Evolutionary conservation across 192 early-diverging fungal species (phyloP).

Genomic region (Podila minutissima): DNA sequence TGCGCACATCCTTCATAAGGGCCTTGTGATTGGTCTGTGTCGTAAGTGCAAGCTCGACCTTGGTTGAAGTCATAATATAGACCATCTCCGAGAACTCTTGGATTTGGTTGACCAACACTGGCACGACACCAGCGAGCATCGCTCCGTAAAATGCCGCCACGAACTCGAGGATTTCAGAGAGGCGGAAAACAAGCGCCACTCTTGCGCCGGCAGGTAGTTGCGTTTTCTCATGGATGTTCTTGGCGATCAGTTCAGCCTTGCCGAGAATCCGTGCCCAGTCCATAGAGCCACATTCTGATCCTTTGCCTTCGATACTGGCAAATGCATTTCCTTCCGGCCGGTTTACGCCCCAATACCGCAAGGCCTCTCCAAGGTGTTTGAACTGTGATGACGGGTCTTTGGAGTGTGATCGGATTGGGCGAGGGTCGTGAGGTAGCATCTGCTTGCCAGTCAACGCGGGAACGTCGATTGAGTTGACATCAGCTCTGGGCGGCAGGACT

Average conservation of each 20-base stretch:
- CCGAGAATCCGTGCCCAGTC: conserved; percentile 74
- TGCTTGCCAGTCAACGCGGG: conserved; percentile 55
- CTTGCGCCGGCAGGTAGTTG: conserved; percentile 66
- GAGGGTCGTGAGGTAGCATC: conserved; percentile 49
- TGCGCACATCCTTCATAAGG: conserved; percentile 72
- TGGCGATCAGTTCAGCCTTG: conserved; percentile 72
- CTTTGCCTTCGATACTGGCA: conserved; percentile 71
- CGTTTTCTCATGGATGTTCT: conserved; percentile 68
- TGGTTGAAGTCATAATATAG: conserved; percentile 74
- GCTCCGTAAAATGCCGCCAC: conserved; percentile 81
- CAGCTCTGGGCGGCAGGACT: conserved; percentile 27
- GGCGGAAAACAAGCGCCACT: conserved; percentile 80
- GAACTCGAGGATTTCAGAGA: conserved; percentile 78
- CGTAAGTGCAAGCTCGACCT: conserved; percentile 72
- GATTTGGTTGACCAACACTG: conserved; percentile 80
- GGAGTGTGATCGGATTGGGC: conserved; percentile 23
- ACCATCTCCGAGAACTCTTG: conserved; percentile 81
- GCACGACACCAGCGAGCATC: conserved; percentile 76
- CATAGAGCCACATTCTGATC: conserved; percentile 68
- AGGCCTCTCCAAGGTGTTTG: conserved; percentile 67
- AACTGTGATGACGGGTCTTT: conserved; percentile 57
- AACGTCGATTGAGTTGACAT: conserved; percentile 47
- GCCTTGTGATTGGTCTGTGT: conserved; percentile 76
- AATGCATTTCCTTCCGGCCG: conserved; percentile 67
- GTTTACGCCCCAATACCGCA: conserved; percentile 67